A percentile compares a stretch with the other conserved stretches of the same genome.
Evolutionary conservation across 371 early-diverging fungal species (phyloP).

Genomic region (Mortierella sp.): DNA sequence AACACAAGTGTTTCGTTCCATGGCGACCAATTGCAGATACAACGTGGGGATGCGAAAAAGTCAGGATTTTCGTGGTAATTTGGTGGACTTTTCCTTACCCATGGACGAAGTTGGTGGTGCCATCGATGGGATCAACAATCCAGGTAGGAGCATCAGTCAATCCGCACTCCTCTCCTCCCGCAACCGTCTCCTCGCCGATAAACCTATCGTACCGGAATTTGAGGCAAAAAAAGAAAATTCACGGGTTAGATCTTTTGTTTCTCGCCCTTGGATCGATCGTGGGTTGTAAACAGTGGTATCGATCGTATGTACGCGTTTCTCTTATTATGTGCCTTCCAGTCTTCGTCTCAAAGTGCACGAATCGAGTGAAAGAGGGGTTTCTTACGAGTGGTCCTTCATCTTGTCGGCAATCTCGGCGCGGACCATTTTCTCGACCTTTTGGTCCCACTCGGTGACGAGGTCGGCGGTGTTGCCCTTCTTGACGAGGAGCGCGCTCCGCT

Average conservation of each 20-base stretch:
- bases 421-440: slow-evolving; percentile 82
- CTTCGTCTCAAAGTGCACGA: background rate
- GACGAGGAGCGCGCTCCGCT: slow-evolving; percentile 61
- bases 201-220: slow-evolving; percentile 60
- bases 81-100: slow-evolving; percentile 56
- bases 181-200: slow-evolving; percentile 89
- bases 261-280: background rate
- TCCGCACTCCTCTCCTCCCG: slow-evolving; percentile 69
- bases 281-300: too few relatives aligned
- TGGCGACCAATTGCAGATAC: background rate
- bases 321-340: too few relatives aligned
- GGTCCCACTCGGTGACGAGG: slow-evolving; percentile 89
- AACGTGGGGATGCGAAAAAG: background rate
- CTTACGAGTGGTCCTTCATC: slow-evolving; percentile 78
- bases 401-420: slow-evolving; percentile 67
- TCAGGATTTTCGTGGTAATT: background rate
- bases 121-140: slow-evolving; percentile 94
- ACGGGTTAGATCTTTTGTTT: background rate
- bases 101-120: slow-evolving; percentile 94
- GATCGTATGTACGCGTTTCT: too few relatives aligned
- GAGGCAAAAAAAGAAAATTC: too few relatives aligned
- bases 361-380: background rate
- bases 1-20: background rate
- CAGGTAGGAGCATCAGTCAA: slow-evolving; percentile 87
- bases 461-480: slow-evolving; percentile 83